Conservation (phyloP, 2,329 filamentous ascomycete species). For the Exophiala alcalophila region DNA sequence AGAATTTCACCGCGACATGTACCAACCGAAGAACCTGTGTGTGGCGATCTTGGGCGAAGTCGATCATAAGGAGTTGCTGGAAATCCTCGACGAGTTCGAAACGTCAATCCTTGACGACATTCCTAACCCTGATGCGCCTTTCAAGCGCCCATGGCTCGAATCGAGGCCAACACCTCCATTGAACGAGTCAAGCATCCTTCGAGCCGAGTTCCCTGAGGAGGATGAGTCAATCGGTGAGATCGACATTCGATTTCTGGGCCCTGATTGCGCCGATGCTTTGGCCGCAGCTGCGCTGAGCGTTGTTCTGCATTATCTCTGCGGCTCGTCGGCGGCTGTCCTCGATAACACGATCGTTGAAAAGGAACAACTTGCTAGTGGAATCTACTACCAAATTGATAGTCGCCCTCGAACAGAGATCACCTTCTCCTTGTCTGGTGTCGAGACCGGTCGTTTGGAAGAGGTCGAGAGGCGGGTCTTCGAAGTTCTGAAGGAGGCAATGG, state of each 20-base stretch:
- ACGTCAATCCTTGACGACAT: constrained; percentile 79
- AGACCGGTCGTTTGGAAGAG: constrained; percentile 75
- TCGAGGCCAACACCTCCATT: constrained; percentile 74
- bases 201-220: constrained; percentile 89
- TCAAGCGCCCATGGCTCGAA: constrained; percentile 87
- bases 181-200: constrained; percentile 69
- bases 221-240: constrained; percentile 93
- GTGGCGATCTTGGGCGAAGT: constrained; percentile 90
- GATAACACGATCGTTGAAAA: constrained; percentile 92
- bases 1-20: constrained; percentile 95
- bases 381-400: constrained; percentile 74
- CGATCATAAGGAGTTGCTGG: constrained; percentile 73
- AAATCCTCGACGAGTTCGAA: constrained; percentile 84
- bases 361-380: constrained; percentile 83
- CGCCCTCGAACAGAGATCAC: constrained; percentile 80
- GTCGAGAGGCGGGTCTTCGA: constrained; percentile 85
- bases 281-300: constrained; percentile 72
- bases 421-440: constrained; percentile 82
- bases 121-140: constrained; percentile 69
- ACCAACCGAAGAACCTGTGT: constrained; percentile 93
- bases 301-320: constrained; percentile 80
- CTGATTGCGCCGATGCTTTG: constrained; percentile 69
- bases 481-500: constrained; percentile 74
- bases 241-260: constrained; percentile 80
- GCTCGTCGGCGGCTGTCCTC: constrained; percentile 86